Percentiles rank a stretch among this genome's conserved stretches.
Conservation (phyloP, 179 eudicot species). For the Sideroxylon spinosum region DNA sequence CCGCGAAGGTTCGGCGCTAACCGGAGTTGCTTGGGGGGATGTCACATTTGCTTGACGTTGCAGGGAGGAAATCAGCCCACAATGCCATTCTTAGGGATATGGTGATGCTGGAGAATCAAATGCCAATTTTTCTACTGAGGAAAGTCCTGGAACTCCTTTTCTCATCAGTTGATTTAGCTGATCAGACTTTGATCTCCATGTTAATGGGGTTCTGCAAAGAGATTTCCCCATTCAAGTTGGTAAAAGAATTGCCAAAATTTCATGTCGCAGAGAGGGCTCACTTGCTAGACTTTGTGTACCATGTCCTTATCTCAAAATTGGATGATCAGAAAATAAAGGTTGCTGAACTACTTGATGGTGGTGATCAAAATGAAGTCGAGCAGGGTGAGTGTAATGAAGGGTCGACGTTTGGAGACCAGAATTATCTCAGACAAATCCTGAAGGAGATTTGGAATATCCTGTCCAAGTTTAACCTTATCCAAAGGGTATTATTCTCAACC, state of each 20-base stretch:
- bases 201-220: conserved; percentile 27
- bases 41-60: conserved; percentile 26
- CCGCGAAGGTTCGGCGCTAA: no score
- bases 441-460: conserved; percentile 13
- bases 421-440: background rate
- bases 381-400: background rate
- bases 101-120: conserved; percentile 47
- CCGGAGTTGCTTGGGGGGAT: no score
- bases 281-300: conserved; percentile 33
- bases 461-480: background rate
- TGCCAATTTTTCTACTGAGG: conserved; percentile 35
- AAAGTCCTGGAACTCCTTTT: conserved; percentile 19
- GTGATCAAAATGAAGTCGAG: background rate
- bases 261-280: conserved; percentile 23
- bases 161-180: conserved; percentile 13
- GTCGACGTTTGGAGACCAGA: background rate
- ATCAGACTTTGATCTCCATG: conserved; percentile 15
- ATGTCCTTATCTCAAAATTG: conserved; percentile 19
- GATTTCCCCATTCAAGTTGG: conserved; percentile 34
- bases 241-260: background rate
- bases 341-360: background rate
- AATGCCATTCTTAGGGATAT: conserved; percentile 35
- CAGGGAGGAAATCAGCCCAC: conserved; percentile 21
- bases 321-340: conserved; percentile 18
- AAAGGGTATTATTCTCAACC: background rate